Conservation (phyloP, 345 rosid species). For the Eutrema heterophyllum region DNA sequence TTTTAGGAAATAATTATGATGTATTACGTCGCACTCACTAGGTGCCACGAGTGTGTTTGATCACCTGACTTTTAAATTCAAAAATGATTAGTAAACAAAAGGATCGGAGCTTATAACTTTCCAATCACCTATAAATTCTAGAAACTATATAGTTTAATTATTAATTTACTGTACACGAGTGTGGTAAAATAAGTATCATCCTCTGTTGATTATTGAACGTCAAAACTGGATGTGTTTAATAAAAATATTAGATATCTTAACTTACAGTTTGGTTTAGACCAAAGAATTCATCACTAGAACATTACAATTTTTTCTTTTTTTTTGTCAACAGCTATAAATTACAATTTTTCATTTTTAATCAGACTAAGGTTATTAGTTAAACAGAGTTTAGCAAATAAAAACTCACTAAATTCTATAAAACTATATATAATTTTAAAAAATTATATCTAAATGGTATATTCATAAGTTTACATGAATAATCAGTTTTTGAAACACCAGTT, state of each 20-base stretch:
- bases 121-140: constrained; percentile 5
- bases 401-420: not conserved
- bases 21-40: constrained; percentile 20
- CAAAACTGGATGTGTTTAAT: not conserved
- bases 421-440: not conserved
- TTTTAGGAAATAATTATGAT: constrained; percentile 1
- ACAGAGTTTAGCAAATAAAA: not conserved
- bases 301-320: not conserved
- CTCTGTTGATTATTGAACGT: not conserved
- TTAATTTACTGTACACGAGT: constrained; percentile 14
- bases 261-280: not conserved
- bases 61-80: constrained; percentile 28
- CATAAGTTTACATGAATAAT: not conserved
- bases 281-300: not conserved
- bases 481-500: not conserved
- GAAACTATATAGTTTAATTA: not conserved
- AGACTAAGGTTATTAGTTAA: not conserved
- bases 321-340: no score
- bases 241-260: not conserved
- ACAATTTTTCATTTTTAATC: not conserved
- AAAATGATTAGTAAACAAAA: not conserved
- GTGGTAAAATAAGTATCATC: not conserved
- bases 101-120: constrained; percentile 16
- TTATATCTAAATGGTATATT: not conserved
- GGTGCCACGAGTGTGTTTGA: constrained; percentile 41